A percentile compares a stretch with the other conserved stretches of the same genome.
Conservation (phyloP, 208 protist species). For the Acanthamoeba royreba region DNA sequence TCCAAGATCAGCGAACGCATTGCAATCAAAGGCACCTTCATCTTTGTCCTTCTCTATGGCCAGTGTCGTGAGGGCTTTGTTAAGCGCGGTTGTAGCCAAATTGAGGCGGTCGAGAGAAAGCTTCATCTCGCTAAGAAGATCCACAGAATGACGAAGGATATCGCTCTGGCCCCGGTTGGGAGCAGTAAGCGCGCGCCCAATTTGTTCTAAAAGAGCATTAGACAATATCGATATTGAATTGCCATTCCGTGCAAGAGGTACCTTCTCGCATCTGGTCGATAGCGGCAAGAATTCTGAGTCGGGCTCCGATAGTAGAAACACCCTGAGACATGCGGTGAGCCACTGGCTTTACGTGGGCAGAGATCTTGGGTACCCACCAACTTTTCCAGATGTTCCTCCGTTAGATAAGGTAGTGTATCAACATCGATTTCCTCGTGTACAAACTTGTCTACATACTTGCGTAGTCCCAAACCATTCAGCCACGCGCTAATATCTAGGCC, state of each 20-base stretch:
- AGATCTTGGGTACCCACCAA: background rate
- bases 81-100: background rate
- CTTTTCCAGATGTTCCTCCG: slow-evolving; percentile 6
- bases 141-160: background rate
- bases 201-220: background rate
- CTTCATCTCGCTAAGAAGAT: background rate
- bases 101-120: background rate
- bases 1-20: background rate
- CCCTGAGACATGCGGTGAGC: background rate
- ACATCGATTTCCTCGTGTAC: background rate
- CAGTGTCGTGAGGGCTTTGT: background rate
- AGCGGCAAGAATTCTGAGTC: background rate
- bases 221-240: background rate
- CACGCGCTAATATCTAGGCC: background rate
- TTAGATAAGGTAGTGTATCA: background rate
- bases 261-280: background rate
- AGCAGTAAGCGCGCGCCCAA: background rate
- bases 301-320: background rate
- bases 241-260: background rate
- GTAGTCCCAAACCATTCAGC: background rate
- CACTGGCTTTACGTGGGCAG: background rate
- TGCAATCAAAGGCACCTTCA: background rate
- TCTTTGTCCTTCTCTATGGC: background rate
- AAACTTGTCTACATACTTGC: slow-evolving; percentile 13
- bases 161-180: background rate